Evolutionary conservation across 257 asterid genomes (phyloP).

Genomic region (Solanum peruvianum): DNA sequence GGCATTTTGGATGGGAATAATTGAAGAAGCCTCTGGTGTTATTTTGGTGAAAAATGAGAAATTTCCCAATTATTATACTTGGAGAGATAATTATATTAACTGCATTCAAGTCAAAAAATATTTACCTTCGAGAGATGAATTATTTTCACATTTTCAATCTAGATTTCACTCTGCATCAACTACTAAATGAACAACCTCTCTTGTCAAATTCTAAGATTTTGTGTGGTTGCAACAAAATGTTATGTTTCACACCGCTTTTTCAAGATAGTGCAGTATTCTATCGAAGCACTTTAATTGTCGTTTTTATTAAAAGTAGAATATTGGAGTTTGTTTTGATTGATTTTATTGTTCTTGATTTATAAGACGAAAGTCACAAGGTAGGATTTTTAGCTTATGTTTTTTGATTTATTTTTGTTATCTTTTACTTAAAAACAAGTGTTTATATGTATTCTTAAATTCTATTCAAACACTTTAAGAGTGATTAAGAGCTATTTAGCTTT

Average conservation of each 20-base stretch:
- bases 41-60: neutral
- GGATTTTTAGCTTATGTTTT: no score
- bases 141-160: neutral
- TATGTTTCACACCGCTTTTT: no score
- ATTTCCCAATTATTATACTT: neutral
- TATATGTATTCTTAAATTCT: no score
- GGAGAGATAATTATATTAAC: neutral
- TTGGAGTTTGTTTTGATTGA: no score
- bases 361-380: no score
- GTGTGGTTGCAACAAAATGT: neutral
- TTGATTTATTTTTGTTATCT: no score
- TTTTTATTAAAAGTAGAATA: no score
- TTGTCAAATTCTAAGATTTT: neutral
- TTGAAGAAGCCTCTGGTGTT: neutral
- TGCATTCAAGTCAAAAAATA: neutral
- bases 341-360: no score
- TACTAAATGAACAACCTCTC: neutral
- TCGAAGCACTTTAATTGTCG: no score
- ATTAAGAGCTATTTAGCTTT: no score
- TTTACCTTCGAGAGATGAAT: neutral
- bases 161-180: neutral
- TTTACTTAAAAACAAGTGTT: no score
- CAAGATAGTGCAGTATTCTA: neutral
- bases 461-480: no score
- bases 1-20: neutral